Conservation (phyloP, 176 grass and related monocot genomes). For the Zoysia pacifica region DNA sequence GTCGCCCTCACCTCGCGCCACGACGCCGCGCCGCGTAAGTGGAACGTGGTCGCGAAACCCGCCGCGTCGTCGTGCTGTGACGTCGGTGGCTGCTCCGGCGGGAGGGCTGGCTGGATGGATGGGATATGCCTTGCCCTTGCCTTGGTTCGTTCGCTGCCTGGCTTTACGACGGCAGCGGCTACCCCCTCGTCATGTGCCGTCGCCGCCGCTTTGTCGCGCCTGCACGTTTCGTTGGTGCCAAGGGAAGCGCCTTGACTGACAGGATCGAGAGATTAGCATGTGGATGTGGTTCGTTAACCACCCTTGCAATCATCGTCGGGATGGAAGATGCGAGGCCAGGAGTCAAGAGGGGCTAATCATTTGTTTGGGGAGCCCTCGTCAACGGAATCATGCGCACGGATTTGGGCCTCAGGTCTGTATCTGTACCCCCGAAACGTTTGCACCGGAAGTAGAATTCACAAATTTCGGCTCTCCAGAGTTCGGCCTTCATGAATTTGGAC, state of each 20-base stretch:
- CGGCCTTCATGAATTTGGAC: neutral
- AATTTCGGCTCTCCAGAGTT: neutral
- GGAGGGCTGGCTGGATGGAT: too few species aligned
- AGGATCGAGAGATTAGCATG: neutral
- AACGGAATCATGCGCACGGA: neutral
- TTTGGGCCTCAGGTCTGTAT: neutral
- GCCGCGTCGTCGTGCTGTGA: too few species aligned
- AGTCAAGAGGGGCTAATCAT: neutral
- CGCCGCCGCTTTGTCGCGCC: neutral
- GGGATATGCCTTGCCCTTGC: neutral
- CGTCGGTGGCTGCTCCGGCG: too few species aligned
- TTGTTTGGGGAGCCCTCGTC: too few species aligned
- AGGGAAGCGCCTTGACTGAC: neutral
- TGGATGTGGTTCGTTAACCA: neutral
- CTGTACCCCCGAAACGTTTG: neutral
- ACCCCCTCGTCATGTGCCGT: neutral
- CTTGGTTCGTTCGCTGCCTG: neutral
- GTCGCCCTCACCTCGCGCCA: neutral
- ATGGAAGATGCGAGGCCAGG: neutral
- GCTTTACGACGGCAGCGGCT: neutral
- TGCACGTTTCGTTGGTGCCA: neutral
- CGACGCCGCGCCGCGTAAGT: neutral
- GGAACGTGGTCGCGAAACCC: too few species aligned
- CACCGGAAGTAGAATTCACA: neutral
- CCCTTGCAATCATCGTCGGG: neutral